Evolutionary conservation across 495 filamentous ascomycete species (phyloP).

Genomic region (Podospora appendiculata): DNA sequence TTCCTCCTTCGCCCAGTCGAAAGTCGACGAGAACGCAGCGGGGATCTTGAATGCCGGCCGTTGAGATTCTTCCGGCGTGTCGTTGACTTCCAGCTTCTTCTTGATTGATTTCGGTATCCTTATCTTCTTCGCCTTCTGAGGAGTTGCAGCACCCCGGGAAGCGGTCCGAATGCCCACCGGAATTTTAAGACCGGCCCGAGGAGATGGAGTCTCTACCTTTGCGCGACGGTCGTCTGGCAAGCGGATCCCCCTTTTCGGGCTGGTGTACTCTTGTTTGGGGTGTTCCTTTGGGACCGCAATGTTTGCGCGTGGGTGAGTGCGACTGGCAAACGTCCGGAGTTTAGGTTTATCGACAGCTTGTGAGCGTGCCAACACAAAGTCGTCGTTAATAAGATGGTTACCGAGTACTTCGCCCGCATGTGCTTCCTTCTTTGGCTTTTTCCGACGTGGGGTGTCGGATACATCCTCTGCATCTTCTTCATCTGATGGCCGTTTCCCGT

Average conservation of each 20-base stretch:
- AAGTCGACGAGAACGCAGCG: conserved; percentile 3
- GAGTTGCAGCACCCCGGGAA: not conserved
- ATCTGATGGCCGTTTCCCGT: too few relatives aligned
- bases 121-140: conserved; percentile 1
- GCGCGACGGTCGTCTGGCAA: not conserved
- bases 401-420: too few relatives aligned
- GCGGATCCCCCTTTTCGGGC: not conserved
- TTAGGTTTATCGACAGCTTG: too few relatives aligned
- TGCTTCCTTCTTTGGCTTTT: not conserved
- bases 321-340: too few relatives aligned
- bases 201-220: not conserved
- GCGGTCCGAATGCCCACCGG: not conserved
- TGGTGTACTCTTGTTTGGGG: not conserved
- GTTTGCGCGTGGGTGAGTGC: too few relatives aligned
- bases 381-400: too few relatives aligned
- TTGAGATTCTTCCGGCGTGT: conserved; percentile 4
- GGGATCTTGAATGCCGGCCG: conserved; percentile 7
- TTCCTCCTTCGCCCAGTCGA: not conserved
- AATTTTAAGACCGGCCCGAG: not conserved
- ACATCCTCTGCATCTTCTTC: not conserved
- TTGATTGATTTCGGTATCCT: not conserved
- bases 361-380: too few relatives aligned
- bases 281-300: not conserved
- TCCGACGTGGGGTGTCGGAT: not conserved
- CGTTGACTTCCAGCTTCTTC: not conserved